These are phyloP conservation scores for Beauveria sp. DNA, from an alignment of 2,329 filamentous ascomycete species.

Conservation along the genomic window DNA sequence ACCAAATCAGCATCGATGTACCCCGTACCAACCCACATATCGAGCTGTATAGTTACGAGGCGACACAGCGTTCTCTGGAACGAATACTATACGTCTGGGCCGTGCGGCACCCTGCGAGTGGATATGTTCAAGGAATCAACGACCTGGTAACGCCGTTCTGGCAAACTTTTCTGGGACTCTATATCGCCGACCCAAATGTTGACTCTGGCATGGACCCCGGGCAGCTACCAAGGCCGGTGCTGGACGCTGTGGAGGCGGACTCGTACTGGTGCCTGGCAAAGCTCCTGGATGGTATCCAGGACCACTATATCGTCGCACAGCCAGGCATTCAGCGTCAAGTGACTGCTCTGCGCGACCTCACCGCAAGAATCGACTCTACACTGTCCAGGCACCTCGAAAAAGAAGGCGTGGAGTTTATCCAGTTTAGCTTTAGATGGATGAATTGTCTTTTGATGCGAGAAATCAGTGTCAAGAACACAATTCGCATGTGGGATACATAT, in stretches of 20 bases:
- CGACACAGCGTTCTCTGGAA: conserved; percentile 88
- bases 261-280: conserved; percentile 98
- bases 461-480: conserved; percentile 91
- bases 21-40: conserved; percentile 94
- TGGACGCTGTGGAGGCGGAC: conserved; percentile 95
- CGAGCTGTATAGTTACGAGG: conserved; percentile 89
- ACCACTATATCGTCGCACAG: conserved; percentile 97
- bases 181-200: conserved; percentile 89
- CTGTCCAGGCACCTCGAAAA: conserved; percentile 83
- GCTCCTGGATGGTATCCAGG: conserved; percentile 94
- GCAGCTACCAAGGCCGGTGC: conserved; percentile 78
- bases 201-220: conserved; percentile 95
- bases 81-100: conserved; percentile 97
- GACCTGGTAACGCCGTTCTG: conserved; percentile 96
- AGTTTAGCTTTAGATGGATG: conserved; percentile 99
- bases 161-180: conserved; percentile 92
- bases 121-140: conserved; percentile 98
- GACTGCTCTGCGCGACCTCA: conserved; percentile 78
- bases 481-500: conserved; percentile 99
- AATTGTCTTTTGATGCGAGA: conserved; percentile 98
- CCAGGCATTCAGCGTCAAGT: conserved; percentile 96
- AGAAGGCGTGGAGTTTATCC: conserved; percentile 95
- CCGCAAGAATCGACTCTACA: conserved; percentile 75
- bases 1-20: conserved; percentile 98
- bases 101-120: conserved; percentile 91